Conservation (phyloP, 75 land plant genomes). For the Selaginella moellendorffii region DNA sequence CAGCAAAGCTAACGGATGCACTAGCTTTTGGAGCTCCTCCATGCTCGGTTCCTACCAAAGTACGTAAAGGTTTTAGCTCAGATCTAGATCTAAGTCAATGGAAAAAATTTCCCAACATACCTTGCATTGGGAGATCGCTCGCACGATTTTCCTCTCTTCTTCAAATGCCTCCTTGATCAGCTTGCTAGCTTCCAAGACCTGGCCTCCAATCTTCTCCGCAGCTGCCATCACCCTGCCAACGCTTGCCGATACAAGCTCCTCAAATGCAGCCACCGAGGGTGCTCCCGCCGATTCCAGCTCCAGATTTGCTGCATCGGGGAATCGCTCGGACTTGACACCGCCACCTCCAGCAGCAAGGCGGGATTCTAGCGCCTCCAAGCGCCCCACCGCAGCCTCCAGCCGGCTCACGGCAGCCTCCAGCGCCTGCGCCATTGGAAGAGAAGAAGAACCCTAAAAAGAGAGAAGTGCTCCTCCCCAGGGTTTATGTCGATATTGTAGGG, state of each 20-base stretch:
- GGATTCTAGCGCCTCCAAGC: constrained; percentile 31
- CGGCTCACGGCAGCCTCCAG: constrained; percentile 39
- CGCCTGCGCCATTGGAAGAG: neutral
- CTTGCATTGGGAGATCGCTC: constrained; percentile 55
- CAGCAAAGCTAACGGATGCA: constrained; percentile 68
- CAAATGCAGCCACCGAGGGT: constrained; percentile 56
- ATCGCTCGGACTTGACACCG: neutral
- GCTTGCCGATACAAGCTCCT: constrained; percentile 36
- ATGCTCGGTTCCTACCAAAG: constrained; percentile 77
- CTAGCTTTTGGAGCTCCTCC: constrained; percentile 46
- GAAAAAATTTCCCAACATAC: constrained; percentile 19
- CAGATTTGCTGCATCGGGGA: neutral
- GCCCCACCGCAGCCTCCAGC: constrained; percentile 63
- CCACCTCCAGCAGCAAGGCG: neutral
- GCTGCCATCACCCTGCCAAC: constrained; percentile 37
- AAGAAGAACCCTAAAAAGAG: neutral
- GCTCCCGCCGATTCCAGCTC: constrained; percentile 11
- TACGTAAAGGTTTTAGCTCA: too few relatives aligned
- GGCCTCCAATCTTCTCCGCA: constrained; percentile 77
- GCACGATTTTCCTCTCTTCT: constrained; percentile 49
- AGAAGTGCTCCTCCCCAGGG: neutral
- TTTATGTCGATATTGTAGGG: too few relatives aligned
- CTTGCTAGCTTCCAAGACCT: constrained; percentile 53
- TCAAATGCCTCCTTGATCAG: constrained; percentile 51
- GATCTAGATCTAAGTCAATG: neutral